Conservation (phyloP, 805 yeast genomes). For the Teunomyces aglyptinius region DNA sequence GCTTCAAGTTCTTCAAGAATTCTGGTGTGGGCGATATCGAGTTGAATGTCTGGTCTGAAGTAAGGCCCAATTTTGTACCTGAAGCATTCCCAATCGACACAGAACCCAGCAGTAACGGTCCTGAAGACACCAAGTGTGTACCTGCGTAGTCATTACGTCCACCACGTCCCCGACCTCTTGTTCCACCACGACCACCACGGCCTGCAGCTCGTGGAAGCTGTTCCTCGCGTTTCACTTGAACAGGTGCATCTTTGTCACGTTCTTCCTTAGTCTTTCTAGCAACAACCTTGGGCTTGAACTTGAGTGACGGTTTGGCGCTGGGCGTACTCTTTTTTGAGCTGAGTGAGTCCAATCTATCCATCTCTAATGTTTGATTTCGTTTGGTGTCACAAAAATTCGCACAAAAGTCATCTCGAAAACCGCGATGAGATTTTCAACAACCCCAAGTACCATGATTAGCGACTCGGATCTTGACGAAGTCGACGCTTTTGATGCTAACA, state of each 20-base stretch:
- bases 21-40: constrained; percentile 41
- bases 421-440: constrained; percentile 1
- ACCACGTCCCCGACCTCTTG: constrained; percentile 34
- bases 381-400: not conserved
- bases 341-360: constrained; percentile 44
- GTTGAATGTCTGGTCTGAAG: constrained; percentile 31
- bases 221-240: constrained; percentile 36
- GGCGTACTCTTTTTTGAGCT: constrained; percentile 29
- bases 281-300: constrained; percentile 85
- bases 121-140: constrained; percentile 67
- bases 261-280: constrained; percentile 83
- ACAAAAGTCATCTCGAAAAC: constrained; percentile 4
- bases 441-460: not conserved
- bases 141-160: constrained; percentile 39
- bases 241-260: constrained; percentile 73
- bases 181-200: constrained; percentile 24
- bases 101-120: constrained; percentile 70
- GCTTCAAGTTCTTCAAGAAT: constrained; percentile 34
- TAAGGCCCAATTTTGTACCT: constrained; percentile 25
- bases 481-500: constrained; percentile 62
- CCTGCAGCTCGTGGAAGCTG: constrained; percentile 16
- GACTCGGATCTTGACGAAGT: constrained; percentile 50
- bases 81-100: constrained; percentile 41
- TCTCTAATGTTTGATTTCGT: constrained; percentile 9
- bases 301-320: constrained; percentile 50